Evolutionary conservation across 805 yeast species (phyloP), one percentile per base, ranked within the genome.

Genomic region (Lachancea sp.): DNA sequence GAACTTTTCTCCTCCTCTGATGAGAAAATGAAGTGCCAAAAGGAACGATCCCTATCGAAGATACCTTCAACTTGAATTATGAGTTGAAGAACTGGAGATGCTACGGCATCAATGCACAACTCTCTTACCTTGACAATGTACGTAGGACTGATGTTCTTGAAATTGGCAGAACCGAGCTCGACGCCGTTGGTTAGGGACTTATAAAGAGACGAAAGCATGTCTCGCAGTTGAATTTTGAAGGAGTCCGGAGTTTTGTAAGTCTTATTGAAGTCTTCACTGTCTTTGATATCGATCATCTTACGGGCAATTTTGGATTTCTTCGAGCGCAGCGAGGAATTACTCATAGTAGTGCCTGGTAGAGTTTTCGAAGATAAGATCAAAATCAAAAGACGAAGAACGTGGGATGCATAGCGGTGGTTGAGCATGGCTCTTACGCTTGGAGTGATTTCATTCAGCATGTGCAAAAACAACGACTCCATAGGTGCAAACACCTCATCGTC

Each of bases 251-350:
- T 79, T 65, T 79, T 85, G 60, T 78, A 85, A 0, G 81, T 68
- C 47, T 75, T 71, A 57, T 78, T 73, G 56, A 81, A 83, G 52
- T 83, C 89, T 13, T 81, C 82, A 49, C 74, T 82, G 62, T 86
- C 95, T 56, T 81, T 81, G 37, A 88, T 82, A 54, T 85, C 93
- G 57, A 88, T 86, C 95, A 87, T 86, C 61, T 89, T 89, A 63
- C 98, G 79, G 6, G 97, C 96, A 64, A 81, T 84, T 65, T 79
- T 89, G 41, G 88, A 85, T 66, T 74, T 84, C 59, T 87, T 88
- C 25, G 95, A 83, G 60, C 98, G 77, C 52, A 88, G 70, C 5
- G 84, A 76, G 0, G 90, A 84, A 58, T 80, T 81, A 20, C 82
- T 74, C 57, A 73, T 73, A 1, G 82, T 77, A 0, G 89, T 67